Conservation (phyloP, 208 protist genomes). For the Wallacemonas sp. region DNA sequence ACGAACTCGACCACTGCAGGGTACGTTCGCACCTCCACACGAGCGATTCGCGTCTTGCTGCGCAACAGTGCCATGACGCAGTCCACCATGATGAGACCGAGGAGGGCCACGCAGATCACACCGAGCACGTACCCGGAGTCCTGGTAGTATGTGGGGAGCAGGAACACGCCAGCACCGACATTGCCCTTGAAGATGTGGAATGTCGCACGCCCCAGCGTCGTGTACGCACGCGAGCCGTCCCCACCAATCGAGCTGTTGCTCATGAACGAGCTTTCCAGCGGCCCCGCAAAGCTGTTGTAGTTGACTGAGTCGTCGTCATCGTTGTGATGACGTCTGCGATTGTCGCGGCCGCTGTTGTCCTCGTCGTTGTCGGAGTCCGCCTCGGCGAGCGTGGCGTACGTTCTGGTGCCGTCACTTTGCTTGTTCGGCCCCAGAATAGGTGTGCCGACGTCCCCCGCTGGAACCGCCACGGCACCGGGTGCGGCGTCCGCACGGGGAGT, state of each 20-base stretch:
- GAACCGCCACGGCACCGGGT: not conserved
- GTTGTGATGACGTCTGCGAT: not conserved
- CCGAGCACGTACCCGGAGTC: constrained; percentile 67
- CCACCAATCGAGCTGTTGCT: constrained; percentile 11
- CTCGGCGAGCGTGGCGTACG: not conserved
- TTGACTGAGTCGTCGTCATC: constrained; percentile 20
- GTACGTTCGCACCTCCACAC: constrained; percentile 60
- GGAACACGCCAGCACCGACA: constrained; percentile 80
- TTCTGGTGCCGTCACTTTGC: not conserved
- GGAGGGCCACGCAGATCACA: constrained; percentile 27
- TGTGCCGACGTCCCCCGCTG: not conserved
- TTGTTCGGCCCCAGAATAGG: constrained; percentile 2
- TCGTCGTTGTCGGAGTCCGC: constrained; percentile 4
- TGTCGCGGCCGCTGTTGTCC: not conserved
- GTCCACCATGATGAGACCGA: constrained; percentile 76
- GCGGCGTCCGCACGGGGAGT: not conserved
- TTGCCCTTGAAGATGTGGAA: constrained; percentile 91
- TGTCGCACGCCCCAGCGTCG: constrained; percentile 45
- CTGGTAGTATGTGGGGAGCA: constrained; percentile 76
- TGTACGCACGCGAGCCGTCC: constrained; percentile 16
- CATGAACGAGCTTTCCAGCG: constrained; percentile 37
- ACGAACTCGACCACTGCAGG: constrained; percentile 70
- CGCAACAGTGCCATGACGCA: constrained; percentile 58
- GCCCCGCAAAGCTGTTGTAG: constrained; percentile 42
- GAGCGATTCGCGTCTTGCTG: constrained; percentile 58